Percentiles rank a stretch among this genome's conserved stretches.
Evolutionary conservation across 208 protist species (phyloP).

Genomic region (Crithidia brevicula): DNA sequence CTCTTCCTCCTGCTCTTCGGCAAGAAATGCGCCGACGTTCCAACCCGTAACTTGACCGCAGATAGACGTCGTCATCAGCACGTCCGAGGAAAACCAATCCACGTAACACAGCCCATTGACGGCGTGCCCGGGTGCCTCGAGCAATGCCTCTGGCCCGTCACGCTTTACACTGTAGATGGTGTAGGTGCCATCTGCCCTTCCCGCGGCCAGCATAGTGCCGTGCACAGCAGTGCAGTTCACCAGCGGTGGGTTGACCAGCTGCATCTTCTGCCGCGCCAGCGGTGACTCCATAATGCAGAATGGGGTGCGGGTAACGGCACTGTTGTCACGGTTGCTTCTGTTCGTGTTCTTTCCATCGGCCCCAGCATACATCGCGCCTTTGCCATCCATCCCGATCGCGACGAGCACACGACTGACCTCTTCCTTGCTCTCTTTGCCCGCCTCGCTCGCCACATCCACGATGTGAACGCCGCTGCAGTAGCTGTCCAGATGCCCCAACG

Average conservation of each 20-base stretch:
- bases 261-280: slow-evolving; percentile 7
- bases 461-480: slow-evolving; percentile 43
- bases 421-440: neutral
- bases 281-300: slow-evolving; percentile 12
- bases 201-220: slow-evolving; percentile 42
- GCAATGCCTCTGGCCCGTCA: slow-evolving; percentile 21
- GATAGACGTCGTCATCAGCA: slow-evolving; percentile 71
- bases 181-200: slow-evolving; percentile 72
- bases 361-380: slow-evolving; percentile 44
- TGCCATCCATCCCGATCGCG: slow-evolving; percentile 71
- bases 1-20: slow-evolving; percentile 13
- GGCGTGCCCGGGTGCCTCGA: slow-evolving; percentile 64
- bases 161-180: slow-evolving; percentile 48
- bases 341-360: neutral
- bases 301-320: slow-evolving; percentile 15
- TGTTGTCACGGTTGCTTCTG: neutral
- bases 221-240: slow-evolving; percentile 55
- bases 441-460: neutral
- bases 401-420: slow-evolving; percentile 27
- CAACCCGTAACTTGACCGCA: slow-evolving; percentile 81
- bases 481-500: slow-evolving; percentile 59
- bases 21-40: slow-evolving; percentile 51
- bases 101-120: slow-evolving; percentile 69
- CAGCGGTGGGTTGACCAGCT: slow-evolving; percentile 79
- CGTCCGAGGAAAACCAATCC: slow-evolving; percentile 38